Conservation (phyloP, 129 eudicot species). For the Chrysanthemum lavandulifolium region DNA sequence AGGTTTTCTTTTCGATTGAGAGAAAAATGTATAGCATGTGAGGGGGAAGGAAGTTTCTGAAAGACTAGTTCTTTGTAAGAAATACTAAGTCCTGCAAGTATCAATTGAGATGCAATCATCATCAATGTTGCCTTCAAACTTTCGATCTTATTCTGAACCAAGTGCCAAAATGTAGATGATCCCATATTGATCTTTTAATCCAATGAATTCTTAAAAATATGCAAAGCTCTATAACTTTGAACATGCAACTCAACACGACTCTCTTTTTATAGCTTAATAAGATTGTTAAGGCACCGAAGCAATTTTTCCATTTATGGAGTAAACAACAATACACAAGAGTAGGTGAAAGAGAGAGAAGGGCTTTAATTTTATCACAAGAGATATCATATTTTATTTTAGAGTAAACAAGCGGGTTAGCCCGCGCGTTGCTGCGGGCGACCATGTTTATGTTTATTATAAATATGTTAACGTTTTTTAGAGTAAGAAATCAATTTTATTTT, state of each 20-base stretch:
- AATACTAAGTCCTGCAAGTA: conserved; percentile 22
- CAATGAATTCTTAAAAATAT: neutral
- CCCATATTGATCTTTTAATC: neutral
- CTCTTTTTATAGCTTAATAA: neutral
- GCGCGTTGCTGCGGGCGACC: too few relatives aligned
- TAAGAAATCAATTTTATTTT: too few relatives aligned
- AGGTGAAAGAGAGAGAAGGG: neutral
- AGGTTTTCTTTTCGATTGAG: too few relatives aligned
- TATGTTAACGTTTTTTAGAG: too few relatives aligned
- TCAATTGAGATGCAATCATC: neutral
- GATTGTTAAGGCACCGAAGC: neutral
- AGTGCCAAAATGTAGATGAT: neutral
- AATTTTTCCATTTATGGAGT: neutral
- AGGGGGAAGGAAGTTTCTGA: too few relatives aligned
- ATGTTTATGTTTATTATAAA: too few relatives aligned
- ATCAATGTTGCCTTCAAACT: neutral
- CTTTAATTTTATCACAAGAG: too few relatives aligned
- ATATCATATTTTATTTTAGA: too few relatives aligned
- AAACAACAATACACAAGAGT: neutral
- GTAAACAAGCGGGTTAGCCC: too few relatives aligned
- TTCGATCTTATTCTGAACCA: neutral
- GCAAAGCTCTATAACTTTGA: neutral
- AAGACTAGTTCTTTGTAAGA: conserved; percentile 38
- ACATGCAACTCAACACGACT: neutral
- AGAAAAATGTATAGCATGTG: too few relatives aligned